Percentiles rank a stretch among this genome's conserved stretches.
Conservation (phyloP, 2,329 filamentous ascomycete genomes). For the Aspergillus uvarum region DNA sequence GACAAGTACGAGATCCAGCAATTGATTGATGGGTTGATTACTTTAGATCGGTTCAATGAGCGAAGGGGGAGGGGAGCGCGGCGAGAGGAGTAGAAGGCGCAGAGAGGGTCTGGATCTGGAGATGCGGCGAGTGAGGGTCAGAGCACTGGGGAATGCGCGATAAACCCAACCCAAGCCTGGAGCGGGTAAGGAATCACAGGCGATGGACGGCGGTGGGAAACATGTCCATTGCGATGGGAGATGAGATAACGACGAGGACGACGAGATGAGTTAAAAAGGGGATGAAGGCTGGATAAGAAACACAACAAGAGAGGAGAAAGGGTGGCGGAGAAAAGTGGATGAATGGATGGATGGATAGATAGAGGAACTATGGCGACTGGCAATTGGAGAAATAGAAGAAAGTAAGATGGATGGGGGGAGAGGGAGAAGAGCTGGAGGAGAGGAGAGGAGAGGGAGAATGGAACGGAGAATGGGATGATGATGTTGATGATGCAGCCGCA, state of each 20-base stretch:
- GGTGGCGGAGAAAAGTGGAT: too few species aligned
- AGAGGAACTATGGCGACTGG: too few species aligned
- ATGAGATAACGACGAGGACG: constrained; percentile 6
- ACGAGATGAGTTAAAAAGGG: constrained; percentile 6
- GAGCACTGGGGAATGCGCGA: constrained; percentile 2
- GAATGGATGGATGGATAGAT: too few species aligned
- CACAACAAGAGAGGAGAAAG: too few species aligned
- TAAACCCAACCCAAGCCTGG: constrained; percentile 16
- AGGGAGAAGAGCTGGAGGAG: background rate
- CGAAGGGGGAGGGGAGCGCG: background rate
- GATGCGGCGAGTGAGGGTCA: constrained; percentile 4
- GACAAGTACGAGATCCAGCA: background rate
- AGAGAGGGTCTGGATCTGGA: constrained; percentile 2
- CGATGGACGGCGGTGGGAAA: constrained; percentile 5
- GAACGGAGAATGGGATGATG: background rate
- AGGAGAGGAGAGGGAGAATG: background rate
- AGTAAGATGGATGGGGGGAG: background rate
- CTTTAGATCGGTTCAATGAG: background rate
- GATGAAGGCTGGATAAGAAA: too few species aligned
- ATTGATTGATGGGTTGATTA: background rate
- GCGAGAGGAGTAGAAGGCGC: background rate
- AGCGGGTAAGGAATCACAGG: constrained; percentile 19
- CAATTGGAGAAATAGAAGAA: too few species aligned
- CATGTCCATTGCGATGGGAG: constrained; percentile 16
- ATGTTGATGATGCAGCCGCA: background rate